Base-by-base conservation (phyloP, 2,329 filamentous ascomycete genomes). In the Mycocentrospora acerina region DNA sequence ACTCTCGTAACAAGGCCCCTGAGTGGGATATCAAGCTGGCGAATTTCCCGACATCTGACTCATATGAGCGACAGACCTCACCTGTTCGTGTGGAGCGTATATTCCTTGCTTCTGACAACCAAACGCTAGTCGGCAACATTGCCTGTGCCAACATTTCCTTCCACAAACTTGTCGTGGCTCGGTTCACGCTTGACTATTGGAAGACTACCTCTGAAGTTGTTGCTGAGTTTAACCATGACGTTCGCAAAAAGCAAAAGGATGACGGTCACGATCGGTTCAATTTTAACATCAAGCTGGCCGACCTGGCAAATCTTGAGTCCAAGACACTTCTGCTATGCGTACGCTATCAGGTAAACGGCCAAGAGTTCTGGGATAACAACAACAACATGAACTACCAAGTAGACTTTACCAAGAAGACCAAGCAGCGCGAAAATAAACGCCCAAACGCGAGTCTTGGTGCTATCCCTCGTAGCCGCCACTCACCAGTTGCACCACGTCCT, bases 101-200 rank as follows among this genome's bases (percentile, higher is more conserved):
- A 11, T 95, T 86, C 78, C 73, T 97, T 31, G 96, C 93, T 0
- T 73, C 79, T 2, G 91, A 97, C 66, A 90, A 94, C 60, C 91
- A 91, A 71, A 87, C 79, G 1, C 71, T 98, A 50, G 77, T 95
- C 34, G 93, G 93, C 10, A 86, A 83, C 13, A 79, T 95, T 35
- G 86, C 83, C 7, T 90, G 95, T 15, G 83, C 85, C 62, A 98
- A 98, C 68, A 70, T 97, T 29, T 82, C 90, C 0, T 98, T 95
- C 71, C 80, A 90, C 37, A 98, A 98, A 71, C 69, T 77, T 5
- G 88, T 98, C 37, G 82, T 86, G n/a, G 91, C 89, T 66, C 83
- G 93, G 34, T 98, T 98, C 68, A 98, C 93, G 0, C 79, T 96
- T 31, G 93, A 98, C 67, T 93, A 95, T 71, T 98, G 93, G 93